phyloP scores from a whole-genome alignment of 208 protist species.

The Acanthamoeba sp. region DNA sequence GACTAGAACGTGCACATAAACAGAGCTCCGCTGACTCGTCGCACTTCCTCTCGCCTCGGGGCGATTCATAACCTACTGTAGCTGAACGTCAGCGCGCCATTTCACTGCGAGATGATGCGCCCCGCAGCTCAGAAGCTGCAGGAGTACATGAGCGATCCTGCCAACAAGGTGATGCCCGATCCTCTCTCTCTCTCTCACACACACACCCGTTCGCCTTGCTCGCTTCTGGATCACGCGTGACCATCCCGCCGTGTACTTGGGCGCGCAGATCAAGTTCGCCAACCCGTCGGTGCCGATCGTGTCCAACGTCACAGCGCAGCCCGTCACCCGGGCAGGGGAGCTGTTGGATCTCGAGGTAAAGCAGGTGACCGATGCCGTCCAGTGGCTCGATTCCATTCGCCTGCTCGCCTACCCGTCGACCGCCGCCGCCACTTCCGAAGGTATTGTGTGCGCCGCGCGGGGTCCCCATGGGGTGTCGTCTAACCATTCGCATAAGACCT shows the following conservation, averaged over 20 bases:
- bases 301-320: conserved; percentile 40
- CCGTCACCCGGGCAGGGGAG: not conserved
- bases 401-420: conserved; percentile 42
- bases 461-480: too few species aligned
- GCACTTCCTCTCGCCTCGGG: too few species aligned
- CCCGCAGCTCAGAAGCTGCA: conserved; percentile 24
- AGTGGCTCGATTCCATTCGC: conserved; percentile 52
- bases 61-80: not conserved
- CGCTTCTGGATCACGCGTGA: too few species aligned
- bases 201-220: not conserved
- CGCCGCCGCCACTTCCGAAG: not conserved
- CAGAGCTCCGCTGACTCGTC: too few species aligned
- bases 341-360: conserved; percentile 41
- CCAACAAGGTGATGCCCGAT: conserved; percentile 19
- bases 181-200: not conserved
- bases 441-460: not conserved
- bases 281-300: conserved; percentile 25
- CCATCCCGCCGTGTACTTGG: too few species aligned
- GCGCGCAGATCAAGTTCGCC: conserved; percentile 48
- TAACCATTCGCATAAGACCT: not conserved
- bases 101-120: conserved; percentile 60
- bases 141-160: not conserved
- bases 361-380: conserved; percentile 62
- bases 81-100: conserved; percentile 62
- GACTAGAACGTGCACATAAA: too few species aligned